Evolutionary conservation across 192 early-diverging fungal genomes (phyloP), one percentile per base, ranked within the genome.

Genomic region (Gonapodya sp.): DNA sequence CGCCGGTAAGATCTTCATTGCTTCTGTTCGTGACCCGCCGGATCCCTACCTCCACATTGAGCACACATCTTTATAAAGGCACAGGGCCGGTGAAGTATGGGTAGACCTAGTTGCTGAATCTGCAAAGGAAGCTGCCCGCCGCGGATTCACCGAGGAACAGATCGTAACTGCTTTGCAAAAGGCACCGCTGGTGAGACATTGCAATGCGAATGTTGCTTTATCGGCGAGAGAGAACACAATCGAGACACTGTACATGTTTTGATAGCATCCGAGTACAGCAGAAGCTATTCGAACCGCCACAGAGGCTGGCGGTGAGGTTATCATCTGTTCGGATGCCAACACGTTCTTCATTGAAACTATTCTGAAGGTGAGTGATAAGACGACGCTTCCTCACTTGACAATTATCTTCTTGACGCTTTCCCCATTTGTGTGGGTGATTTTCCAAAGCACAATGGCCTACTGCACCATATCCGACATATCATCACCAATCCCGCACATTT

Each of bases 261-360:
- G 8, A 16, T 81, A 91, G 89, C 73, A 81, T 0, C 81, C 83
- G 2, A 84, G 85, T 16, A 89, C 88, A 83, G 86, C 86, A 36
- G 86, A 84, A 36, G 83, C 87, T 0, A 73, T 92, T 30, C 78
- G 79, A 72, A 35, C 82, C 31, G 85, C 91, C 36, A 86, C 88
- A n/a, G 32, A 77, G 8, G 81, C 83, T 34, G 86, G 89, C 0
- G 82, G 86, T 0, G 87, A 89, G 1, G 83, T 91, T 0, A 81
- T 87, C 35, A 89, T 93, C 37, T 37, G 91, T 34, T 93, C 92
- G 0, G 92, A 93, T 81, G 86, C 91, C 30, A 93, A 93, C 79
- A 86, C 87, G 18, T 78, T 90, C 31, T 89, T 86, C 77, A 93
- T 93, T 36, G 86, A 92, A 0, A 86, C 82, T 16, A 89, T 93